Base-by-base conservation (phyloP, 2,329 filamentous ascomycete species). In the Cyphellophora attinorum region DNA sequence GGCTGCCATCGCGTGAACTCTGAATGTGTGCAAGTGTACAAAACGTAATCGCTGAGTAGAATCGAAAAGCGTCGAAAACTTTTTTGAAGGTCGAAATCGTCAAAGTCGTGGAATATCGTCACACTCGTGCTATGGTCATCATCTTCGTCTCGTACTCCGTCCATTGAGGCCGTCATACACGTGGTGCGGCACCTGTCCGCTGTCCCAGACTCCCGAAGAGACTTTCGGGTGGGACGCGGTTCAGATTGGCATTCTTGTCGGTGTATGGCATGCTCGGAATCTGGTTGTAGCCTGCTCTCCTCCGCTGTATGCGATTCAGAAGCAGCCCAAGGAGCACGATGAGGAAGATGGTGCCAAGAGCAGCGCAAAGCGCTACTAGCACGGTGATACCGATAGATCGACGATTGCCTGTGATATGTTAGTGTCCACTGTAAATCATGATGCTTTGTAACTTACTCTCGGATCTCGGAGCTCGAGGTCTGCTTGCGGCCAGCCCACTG, bases 401-500 rank as follows among this genome's bases (percentile, higher is more conserved):
- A 39, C 57, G 53, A 33, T 52, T 46, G 33, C 48, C 57, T 61
- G 38, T 28, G 45, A 49, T 39, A 34, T 32, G 27, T 16, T 25
- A 23, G 27, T 19, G 13, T 19, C 14, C n/a, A n/a, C 8, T 25
- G 8, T 25, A n/a, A 25, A 8, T 25, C 8, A 25, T 8, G n/a
- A 8, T 8, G 21, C 8, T 5, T 25, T 11, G 31, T 15, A 17
- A 69, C 75, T 65, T 68, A 83, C 79, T 57, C 47, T 64, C 59
- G 38, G 69, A 63, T 16, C 64, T 70, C 61, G 94, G 91, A 53
- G 84, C 83, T 53, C 82, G 77, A 43, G 79, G 21, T 25, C 21
- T 8, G 21, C 21, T 25, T 8, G 88, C 81, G 57, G 98, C 93
- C 42, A 96, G 70, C 46, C 75, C 76, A 19, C 81, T 78, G 51